Percentiles rank a stretch among this genome's conserved stretches.
Conservation (phyloP, 179 eudicot genomes). For the Drosera spatulata region DNA sequence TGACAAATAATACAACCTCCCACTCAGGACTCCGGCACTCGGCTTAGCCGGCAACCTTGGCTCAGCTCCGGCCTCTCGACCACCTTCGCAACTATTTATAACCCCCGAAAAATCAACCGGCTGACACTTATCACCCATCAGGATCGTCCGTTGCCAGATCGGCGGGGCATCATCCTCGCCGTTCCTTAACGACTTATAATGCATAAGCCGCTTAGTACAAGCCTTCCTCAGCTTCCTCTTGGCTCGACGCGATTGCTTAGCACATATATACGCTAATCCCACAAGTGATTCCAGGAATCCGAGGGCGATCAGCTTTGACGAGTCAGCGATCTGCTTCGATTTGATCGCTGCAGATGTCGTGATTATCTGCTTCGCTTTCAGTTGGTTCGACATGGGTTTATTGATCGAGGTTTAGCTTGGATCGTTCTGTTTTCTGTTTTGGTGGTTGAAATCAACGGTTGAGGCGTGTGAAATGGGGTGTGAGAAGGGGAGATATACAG, state of each 20-base stretch:
- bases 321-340: conserved; percentile 8
- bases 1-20: too few species aligned
- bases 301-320: conserved; percentile 20
- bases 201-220: conserved; percentile 5
- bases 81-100: conserved; percentile 3
- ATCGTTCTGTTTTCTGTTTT: too few species aligned
- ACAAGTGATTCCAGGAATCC: conserved; percentile 29
- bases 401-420: too few species aligned
- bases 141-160: conserved; percentile 38
- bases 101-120: conserved; percentile 51
- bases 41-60: too few species aligned
- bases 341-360: neutral
- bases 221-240: neutral
- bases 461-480: too few species aligned
- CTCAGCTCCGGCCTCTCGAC: too few species aligned
- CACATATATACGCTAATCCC: conserved; percentile 23
- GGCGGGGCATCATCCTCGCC: conserved; percentile 10
- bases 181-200: conserved; percentile 5
- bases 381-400: too few species aligned
- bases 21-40: too few species aligned
- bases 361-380: too few species aligned
- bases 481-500: too few species aligned
- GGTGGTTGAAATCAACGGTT: too few species aligned
- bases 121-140: conserved; percentile 59
- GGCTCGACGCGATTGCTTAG: conserved; percentile 28